Conservation (phyloP, 495 filamentous ascomycete genomes). For the Chaetomium fimeti region DNA sequence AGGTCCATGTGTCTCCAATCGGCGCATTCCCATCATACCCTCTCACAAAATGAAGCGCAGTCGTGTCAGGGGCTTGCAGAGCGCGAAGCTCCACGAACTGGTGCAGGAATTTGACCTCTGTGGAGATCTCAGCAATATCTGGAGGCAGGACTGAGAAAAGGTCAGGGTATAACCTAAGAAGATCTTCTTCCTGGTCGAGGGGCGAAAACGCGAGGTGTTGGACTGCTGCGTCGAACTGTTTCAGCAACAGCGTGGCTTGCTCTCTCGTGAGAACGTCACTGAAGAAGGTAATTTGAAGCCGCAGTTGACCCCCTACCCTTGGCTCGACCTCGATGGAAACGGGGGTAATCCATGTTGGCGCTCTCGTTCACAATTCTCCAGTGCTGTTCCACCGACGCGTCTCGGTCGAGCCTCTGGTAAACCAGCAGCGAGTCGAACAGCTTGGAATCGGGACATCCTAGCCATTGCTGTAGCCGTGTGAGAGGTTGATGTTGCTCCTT, state of each 20-base stretch:
- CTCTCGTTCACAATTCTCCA: conserved; percentile 40
- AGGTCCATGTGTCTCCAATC: conserved; percentile 56
- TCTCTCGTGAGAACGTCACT: conserved; percentile 57
- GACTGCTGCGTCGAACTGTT: conserved; percentile 61
- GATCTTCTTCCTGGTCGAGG: conserved; percentile 28
- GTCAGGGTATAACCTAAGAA: conserved; percentile 24
- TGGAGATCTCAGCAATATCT: conserved; percentile 41
- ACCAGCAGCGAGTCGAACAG: conserved; percentile 79
- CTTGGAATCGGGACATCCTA: conserved; percentile 54
- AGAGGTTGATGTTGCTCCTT: conserved; percentile 70
- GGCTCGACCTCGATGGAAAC: conserved; percentile 73
- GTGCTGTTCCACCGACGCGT: not conserved
- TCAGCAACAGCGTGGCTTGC: conserved; percentile 60
- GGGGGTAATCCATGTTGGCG: conserved; percentile 57
- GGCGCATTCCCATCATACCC: conserved; percentile 33
- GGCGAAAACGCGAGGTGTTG: conserved; percentile 44
- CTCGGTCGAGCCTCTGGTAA: conserved; percentile 60
- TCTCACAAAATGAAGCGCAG: conserved; percentile 62
- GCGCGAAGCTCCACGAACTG: conserved; percentile 57
- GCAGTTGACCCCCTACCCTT: conserved; percentile 41
- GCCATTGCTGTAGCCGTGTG: conserved; percentile 63
- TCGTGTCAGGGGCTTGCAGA: conserved; percentile 43
- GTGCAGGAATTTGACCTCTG: conserved; percentile 54
- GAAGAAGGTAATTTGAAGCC: conserved; percentile 61
- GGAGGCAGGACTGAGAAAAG: conserved; percentile 59